These are phyloP conservation scores for Neurospora tetraspora DNA, from an alignment of 495 filamentous ascomycete genomes.

Conservation along the genomic window DNA sequence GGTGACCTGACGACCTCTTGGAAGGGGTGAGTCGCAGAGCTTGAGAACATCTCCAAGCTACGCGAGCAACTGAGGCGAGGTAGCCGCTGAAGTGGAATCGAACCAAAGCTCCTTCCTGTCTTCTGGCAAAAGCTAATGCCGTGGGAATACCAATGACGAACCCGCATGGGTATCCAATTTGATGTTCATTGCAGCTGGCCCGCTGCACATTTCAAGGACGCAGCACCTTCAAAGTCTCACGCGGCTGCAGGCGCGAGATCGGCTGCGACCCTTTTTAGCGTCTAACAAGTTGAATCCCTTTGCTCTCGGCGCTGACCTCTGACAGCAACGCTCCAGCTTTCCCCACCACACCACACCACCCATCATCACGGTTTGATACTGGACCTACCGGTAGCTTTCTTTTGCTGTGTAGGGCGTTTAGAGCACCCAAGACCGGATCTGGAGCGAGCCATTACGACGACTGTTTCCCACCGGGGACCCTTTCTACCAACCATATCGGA, in stretches of 20 bases:
- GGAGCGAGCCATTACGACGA: not conserved
- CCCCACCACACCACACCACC: slow-evolving; percentile 3
- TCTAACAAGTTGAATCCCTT: not conserved
- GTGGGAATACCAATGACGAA: not conserved
- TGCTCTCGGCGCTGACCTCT: not conserved
- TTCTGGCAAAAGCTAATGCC: not conserved
- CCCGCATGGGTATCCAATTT: not conserved
- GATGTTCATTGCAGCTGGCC: not conserved
- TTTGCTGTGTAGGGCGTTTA: not conserved
- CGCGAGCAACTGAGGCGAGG: not conserved
- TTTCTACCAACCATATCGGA: slow-evolving; percentile 13
- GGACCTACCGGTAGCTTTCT: slow-evolving; percentile 1
- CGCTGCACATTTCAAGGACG: not conserved
- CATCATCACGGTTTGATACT: not conserved
- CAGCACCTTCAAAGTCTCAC: slow-evolving; percentile 3
- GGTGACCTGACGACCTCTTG: not conserved
- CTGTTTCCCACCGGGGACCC: not conserved
- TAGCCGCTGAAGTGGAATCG: not conserved
- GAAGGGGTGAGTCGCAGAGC: not conserved
- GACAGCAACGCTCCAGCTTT: not conserved
- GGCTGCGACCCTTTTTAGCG: slow-evolving; percentile 11
- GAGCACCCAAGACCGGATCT: not conserved
- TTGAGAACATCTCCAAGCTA: not conserved
- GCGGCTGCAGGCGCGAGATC: slow-evolving; percentile 26
- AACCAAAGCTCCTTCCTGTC: not conserved